phyloP scores from a whole-genome alignment of 2,329 filamentous ascomycete species.

The Sarocladium kiliense region DNA sequence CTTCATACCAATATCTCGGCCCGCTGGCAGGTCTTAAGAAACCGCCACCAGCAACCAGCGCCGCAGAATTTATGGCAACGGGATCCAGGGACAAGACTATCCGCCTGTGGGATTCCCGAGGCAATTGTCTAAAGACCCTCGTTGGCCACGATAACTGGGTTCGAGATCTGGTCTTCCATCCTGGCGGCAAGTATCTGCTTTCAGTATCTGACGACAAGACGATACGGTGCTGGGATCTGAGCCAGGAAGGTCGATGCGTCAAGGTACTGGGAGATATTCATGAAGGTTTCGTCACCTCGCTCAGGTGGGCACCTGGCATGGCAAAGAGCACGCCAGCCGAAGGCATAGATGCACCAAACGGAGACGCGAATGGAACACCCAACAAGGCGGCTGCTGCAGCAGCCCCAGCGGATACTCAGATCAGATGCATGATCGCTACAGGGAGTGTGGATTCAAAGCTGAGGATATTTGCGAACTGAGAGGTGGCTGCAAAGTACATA shows the following conservation, averaged over 20 bases:
- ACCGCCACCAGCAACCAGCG: conserved; percentile 65
- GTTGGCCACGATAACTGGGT: conserved; percentile 95
- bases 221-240: conserved; percentile 87
- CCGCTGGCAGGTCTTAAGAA: conserved; percentile 78
- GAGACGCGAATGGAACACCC: conserved; percentile 24
- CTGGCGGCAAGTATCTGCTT: conserved; percentile 83
- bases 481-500: background rate
- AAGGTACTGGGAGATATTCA: conserved; percentile 75
- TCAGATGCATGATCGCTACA: conserved; percentile 79
- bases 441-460: conserved; percentile 78
- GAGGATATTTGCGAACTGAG: conserved; percentile 64
- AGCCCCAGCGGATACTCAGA: conserved; percentile 46
- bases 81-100: conserved; percentile 89
- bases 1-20: conserved; percentile 73
- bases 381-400: conserved; percentile 41
- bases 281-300: conserved; percentile 77
- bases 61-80: conserved; percentile 84
- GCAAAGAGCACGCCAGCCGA: conserved; percentile 50
- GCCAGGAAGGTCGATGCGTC: conserved; percentile 85
- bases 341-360: conserved; percentile 19
- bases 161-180: conserved; percentile 79
- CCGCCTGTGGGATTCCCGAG: conserved; percentile 80
- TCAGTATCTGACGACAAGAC: conserved; percentile 88
- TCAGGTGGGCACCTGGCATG: conserved; percentile 80
- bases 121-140: conserved; percentile 78